Conservation (phyloP, 495 filamentous ascomycete species). For the Penicillium manginii region DNA sequence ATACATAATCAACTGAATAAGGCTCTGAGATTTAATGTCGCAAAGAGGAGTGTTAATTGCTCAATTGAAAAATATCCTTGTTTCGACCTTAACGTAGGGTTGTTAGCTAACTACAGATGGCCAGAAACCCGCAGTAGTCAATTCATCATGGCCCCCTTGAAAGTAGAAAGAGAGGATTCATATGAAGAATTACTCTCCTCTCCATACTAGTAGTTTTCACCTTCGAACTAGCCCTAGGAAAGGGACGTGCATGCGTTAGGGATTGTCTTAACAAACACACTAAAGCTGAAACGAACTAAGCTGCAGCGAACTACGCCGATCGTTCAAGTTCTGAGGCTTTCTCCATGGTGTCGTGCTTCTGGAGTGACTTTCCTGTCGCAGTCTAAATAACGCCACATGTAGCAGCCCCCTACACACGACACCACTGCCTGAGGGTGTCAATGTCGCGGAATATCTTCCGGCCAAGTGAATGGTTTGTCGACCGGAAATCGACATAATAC, state of each 20-base stretch:
- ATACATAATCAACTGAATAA: not conserved
- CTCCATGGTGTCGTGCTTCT: not conserved
- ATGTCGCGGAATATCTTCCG: not conserved
- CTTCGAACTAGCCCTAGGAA: not conserved
- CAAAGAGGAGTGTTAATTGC: not conserved
- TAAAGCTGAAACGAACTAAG: constrained; percentile 8
- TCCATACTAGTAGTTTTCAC: not conserved
- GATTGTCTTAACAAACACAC: constrained; percentile 10
- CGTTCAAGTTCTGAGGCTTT: constrained; percentile 5
- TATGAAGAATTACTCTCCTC: not conserved
- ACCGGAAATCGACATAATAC: no score
- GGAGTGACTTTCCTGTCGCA: constrained; percentile 2
- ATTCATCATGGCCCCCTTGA: no score
- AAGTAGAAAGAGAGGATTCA: not conserved
- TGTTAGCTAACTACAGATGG: no score
- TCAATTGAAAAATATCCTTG: no score
- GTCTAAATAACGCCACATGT: not conserved
- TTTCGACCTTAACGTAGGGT: no score
- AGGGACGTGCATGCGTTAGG: constrained; percentile 10
- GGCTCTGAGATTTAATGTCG: not conserved
- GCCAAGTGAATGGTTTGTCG: no score
- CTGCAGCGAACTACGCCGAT: constrained; percentile 11
- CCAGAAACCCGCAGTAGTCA: no score
- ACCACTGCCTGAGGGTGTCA: not conserved
- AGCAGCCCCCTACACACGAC: not conserved